Conservation (phyloP, 1,139 yeast genomes). For the Chernovozyma aurita region DNA sequence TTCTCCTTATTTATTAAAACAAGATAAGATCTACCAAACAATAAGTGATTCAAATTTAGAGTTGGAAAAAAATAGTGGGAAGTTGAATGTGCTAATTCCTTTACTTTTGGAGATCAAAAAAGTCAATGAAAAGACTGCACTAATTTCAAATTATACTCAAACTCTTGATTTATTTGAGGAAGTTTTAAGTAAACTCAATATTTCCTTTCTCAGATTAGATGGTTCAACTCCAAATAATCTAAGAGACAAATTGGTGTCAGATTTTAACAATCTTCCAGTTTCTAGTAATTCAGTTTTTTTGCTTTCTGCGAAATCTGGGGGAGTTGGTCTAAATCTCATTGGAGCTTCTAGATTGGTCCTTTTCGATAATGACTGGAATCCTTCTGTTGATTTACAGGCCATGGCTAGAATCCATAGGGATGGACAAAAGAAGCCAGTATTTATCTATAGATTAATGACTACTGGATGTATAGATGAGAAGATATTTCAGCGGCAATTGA, state of each 20-base stretch:
- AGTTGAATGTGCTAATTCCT: conserved; percentile 50
- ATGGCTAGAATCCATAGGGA: conserved; percentile 95
- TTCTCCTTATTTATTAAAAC: conserved; percentile 61
- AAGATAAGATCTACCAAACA: conserved; percentile 32
- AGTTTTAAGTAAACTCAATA: conserved; percentile 45
- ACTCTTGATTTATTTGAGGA: conserved; percentile 74
- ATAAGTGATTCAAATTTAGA: conserved; percentile 10
- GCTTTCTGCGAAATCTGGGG: conserved; percentile 90
- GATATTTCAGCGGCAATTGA: conserved; percentile 87
- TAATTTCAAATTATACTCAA: conserved; percentile 86
- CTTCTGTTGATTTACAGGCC: conserved; percentile 88
- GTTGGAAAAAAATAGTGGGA: conserved; percentile 40
- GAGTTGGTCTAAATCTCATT: conserved; percentile 82
- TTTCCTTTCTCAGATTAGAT: conserved; percentile 65
- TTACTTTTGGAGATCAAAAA: conserved; percentile 40
- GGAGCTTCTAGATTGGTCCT: conserved; percentile 86
- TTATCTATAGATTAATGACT: conserved; percentile 74
- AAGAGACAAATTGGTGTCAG: conserved; percentile 62
- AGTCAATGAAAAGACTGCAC: conserved; percentile 67
- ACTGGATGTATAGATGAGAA: conserved; percentile 94
- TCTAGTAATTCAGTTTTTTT: conserved; percentile 58
- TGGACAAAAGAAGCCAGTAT: conserved; percentile 80
- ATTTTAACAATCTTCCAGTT: conserved; percentile 54
- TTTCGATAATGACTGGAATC: conserved; percentile 94
- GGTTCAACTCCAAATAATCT: conserved; percentile 72